phyloP scores from a whole-genome alignment of 139 green algal genomes.

The Chlorella sp. region DNA sequence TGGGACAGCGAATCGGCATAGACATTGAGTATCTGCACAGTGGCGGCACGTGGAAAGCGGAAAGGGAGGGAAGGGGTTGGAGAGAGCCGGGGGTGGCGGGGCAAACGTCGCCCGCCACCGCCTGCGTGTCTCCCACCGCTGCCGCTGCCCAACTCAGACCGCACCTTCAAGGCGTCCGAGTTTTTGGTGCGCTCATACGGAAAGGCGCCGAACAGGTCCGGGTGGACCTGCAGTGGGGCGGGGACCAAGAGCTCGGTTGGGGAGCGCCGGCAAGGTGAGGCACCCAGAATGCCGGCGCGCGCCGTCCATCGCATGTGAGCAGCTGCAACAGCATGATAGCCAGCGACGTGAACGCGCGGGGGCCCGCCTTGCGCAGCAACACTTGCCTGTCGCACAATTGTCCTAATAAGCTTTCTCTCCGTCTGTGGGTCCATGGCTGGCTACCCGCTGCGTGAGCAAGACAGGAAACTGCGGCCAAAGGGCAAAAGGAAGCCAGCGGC shows the following conservation, averaged over 20 bases:
- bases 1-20: conserved; percentile 81
- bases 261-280: not conserved
- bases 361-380: not conserved
- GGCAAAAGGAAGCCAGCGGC: too few relatives aligned
- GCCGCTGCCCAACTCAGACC: not conserved
- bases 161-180: conserved; percentile 80
- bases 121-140: not conserved
- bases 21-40: conserved; percentile 74
- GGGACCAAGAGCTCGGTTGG: not conserved
- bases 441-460: too few relatives aligned
- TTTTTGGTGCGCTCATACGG: conserved; percentile 80
- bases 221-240: conserved; percentile 65
- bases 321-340: too few relatives aligned
- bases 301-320: too few relatives aligned
- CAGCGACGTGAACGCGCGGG: too few relatives aligned
- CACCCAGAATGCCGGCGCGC: not conserved
- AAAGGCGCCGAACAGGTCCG: conserved; percentile 81
- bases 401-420: conserved; percentile 56
- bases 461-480: too few relatives aligned
- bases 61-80: not conserved
- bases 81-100: not conserved
- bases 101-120: not conserved
- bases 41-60: not conserved
- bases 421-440: conserved; percentile 7
- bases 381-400: conserved; percentile 64